Conservation (phyloP, 805 yeast genomes). For the Nakazawaea holstii region DNA sequence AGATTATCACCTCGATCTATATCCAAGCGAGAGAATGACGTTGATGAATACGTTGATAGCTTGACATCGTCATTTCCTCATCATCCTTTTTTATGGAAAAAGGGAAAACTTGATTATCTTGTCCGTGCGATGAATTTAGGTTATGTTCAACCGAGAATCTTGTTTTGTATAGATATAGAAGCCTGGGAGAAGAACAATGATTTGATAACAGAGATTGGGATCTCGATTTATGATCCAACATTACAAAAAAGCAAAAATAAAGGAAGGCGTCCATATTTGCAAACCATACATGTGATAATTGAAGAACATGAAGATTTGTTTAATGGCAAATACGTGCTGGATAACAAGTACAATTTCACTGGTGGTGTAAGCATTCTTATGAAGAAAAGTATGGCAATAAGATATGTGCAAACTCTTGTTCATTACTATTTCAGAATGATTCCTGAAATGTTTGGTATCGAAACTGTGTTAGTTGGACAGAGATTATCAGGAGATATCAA, state of each 20-base stretch:
- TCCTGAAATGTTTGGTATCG: conserved; percentile 18
- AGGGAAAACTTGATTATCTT: no score
- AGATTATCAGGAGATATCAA: conserved; percentile 50
- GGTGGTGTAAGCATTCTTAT: conserved; percentile 45
- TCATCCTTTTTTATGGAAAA: no score
- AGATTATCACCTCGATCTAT: no score
- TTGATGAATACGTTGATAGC: no score
- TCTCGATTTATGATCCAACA: conserved; percentile 51
- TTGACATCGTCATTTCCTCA: no score
- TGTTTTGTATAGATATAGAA: conserved; percentile 51
- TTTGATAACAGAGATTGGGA: conserved; percentile 51
- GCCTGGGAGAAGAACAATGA: conserved; percentile 43
- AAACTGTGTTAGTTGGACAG: conserved; percentile 53
- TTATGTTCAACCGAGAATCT: conserved; percentile 13
- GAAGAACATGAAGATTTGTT: conserved; percentile 32
- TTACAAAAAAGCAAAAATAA: conserved; percentile 29
- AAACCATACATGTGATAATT: conserved; percentile 31
- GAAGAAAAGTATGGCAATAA: conserved; percentile 28
- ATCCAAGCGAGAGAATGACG: no score
- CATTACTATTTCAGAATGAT: conserved; percentile 34
- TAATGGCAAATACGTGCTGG: conserved; percentile 52
- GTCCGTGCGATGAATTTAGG: no score
- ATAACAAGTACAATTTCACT: conserved; percentile 45
- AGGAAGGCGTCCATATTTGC: no score
- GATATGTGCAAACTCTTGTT: conserved; percentile 36